Evolutionary conservation across 441 rosid species (phyloP).

Genomic region (Mallotus japonicus): DNA sequence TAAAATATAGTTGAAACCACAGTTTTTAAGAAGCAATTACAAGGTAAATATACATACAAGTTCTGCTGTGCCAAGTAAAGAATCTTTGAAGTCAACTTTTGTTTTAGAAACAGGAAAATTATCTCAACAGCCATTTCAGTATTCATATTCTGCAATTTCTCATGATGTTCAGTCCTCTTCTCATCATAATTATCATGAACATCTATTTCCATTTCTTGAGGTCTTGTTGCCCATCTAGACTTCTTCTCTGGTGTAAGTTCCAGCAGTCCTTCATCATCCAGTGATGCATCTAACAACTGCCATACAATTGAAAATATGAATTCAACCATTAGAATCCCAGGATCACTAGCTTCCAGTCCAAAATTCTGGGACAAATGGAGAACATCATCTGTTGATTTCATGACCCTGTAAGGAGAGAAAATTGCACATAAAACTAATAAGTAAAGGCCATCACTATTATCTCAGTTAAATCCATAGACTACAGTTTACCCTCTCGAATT

Average conservation of each 20-base stretch:
- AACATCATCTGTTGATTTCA: conserved; percentile 68
- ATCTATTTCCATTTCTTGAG: conserved; percentile 74
- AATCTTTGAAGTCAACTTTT: conserved; percentile 74
- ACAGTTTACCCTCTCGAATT: too few relatives aligned
- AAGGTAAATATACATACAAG: conserved; percentile 49
- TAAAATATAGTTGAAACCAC: background rate
- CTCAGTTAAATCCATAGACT: too few relatives aligned
- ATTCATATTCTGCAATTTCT: conserved; percentile 57
- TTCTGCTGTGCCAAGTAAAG: conserved; percentile 75
- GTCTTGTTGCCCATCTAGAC: conserved; percentile 55
- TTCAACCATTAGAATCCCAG: conserved; percentile 69
- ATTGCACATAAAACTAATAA: conserved; percentile 13
- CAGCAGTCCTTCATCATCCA: conserved; percentile 90
- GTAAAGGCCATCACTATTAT: background rate
- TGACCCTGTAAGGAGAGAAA: conserved; percentile 54
- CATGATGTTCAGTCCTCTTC: conserved; percentile 52
- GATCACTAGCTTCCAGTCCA: conserved; percentile 58
- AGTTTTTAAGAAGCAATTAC: too few relatives aligned
- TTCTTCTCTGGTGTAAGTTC: conserved; percentile 64
- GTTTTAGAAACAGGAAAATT: conserved; percentile 64
- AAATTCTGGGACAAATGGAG: conserved; percentile 83
- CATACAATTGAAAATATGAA: conserved; percentile 75
- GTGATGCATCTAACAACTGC: conserved; percentile 89
- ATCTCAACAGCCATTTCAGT: conserved; percentile 76
- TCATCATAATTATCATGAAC: conserved; percentile 46